These are phyloP conservation scores for Termitomyces sp. DNA, from an alignment of 768 basidiomycete species.

Conservation along the genomic window DNA sequence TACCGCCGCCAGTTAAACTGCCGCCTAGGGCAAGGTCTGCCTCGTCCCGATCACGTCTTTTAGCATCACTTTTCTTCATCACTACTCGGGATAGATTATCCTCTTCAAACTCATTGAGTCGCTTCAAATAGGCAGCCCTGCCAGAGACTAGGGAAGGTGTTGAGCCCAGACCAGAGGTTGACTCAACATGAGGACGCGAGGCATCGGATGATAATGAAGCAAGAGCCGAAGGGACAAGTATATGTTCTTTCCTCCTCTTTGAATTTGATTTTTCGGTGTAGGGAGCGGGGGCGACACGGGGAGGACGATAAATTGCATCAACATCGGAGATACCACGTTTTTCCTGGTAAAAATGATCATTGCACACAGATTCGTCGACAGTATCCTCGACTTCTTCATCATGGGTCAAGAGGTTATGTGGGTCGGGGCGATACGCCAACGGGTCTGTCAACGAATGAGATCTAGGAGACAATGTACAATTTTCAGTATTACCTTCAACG, in stretches of 20 bases:
- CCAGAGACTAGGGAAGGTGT: slow-evolving; percentile 52
- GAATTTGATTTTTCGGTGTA: slow-evolving; percentile 54
- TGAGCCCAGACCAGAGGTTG: slow-evolving; percentile 67
- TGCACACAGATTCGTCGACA: slow-evolving; percentile 5
- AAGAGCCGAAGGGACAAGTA: slow-evolving; percentile 62
- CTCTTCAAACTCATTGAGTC: slow-evolving; percentile 87
- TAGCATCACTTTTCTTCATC: slow-evolving; percentile 84
- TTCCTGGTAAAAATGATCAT: background rate
- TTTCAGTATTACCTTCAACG: slow-evolving; percentile 47
- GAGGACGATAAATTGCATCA: slow-evolving; percentile 74
- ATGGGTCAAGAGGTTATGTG: slow-evolving; percentile 57
- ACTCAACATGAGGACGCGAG: slow-evolving; percentile 63
- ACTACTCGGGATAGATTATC: slow-evolving; percentile 89
- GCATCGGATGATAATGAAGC: slow-evolving; percentile 62
- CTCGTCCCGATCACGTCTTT: slow-evolving; percentile 72
- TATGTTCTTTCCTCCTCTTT: slow-evolving; percentile 43
- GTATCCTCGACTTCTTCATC: slow-evolving; percentile 20
- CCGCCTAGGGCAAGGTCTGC: slow-evolving; percentile 86
- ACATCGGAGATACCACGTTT: background rate
- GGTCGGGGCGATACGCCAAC: slow-evolving; percentile 89
- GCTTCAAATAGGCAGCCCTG: slow-evolving; percentile 74
- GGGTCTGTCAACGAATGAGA: slow-evolving; percentile 55
- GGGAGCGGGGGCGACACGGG: slow-evolving; percentile 84
- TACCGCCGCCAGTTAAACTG: slow-evolving; percentile 39
- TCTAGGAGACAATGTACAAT: background rate